phyloP scores from a whole-genome alignment of 78 protist genomes.

The Bigelowiella natans region DNA sequence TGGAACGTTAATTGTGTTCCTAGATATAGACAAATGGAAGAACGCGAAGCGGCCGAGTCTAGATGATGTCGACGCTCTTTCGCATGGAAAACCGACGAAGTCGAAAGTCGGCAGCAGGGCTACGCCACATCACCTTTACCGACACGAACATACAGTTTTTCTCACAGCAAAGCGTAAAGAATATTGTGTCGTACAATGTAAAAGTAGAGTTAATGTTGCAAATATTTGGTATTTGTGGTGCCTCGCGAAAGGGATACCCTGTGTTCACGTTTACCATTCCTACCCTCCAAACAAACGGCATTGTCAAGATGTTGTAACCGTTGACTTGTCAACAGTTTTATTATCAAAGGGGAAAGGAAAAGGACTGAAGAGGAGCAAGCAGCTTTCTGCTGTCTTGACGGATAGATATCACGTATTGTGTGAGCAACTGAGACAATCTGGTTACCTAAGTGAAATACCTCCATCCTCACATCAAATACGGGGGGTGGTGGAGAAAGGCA shows the following conservation, averaged over 20 bases:
- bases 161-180: neutral
- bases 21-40: neutral
- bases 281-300: too few species aligned
- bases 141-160: neutral
- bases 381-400: too few species aligned
- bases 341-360: too few species aligned
- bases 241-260: neutral
- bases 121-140: neutral
- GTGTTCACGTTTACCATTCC: neutral
- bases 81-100: neutral
- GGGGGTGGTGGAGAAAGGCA: too few species aligned
- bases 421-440: too few species aligned
- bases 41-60: neutral
- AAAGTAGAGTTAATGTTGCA: neutral
- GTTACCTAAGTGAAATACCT: too few species aligned
- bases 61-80: neutral
- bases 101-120: neutral
- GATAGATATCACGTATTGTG: too few species aligned
- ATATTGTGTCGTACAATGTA: neutral
- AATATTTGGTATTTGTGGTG: neutral
- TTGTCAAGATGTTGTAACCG: too few species aligned
- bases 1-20: too few species aligned
- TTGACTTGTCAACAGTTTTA: too few species aligned
- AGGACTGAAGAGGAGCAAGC: too few species aligned
- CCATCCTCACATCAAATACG: too few species aligned